These are phyloP conservation scores for Cetraspora pellucida DNA, from an alignment of 192 early-diverging fungal genomes.

Conservation along the genomic window DNA sequence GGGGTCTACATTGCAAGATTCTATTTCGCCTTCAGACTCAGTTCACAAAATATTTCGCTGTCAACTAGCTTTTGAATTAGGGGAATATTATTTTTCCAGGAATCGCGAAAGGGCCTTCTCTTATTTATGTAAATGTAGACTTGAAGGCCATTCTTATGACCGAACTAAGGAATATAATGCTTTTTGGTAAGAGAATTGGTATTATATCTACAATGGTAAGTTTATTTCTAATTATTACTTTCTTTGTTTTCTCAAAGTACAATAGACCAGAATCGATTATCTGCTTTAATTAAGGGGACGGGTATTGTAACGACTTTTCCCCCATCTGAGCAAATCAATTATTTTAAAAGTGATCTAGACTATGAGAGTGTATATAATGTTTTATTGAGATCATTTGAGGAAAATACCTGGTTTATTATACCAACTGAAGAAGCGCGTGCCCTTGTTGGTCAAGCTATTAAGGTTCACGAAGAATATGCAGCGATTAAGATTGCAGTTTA, in stretches of 20 bases:
- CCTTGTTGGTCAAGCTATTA: neutral
- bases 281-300: neutral
- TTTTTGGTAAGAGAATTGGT: neutral
- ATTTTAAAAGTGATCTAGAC: neutral
- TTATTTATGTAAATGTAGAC: slow-evolving; percentile 19
- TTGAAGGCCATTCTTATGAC: slow-evolving; percentile 6
- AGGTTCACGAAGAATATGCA: neutral
- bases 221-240: neutral
- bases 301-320: neutral
- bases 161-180: neutral
- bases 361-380: slow-evolving; percentile 1
- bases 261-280: neutral
- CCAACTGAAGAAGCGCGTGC: too few species aligned
- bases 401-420: neutral
- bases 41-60: neutral
- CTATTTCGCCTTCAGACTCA: neutral
- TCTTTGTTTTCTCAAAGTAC: neutral
- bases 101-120: neutral
- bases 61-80: slow-evolving; percentile 19
- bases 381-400: neutral
- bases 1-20: neutral
- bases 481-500: slow-evolving; percentile 7
- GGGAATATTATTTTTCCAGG: slow-evolving; percentile 12
- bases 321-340: neutral
- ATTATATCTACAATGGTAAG: neutral